These are phyloP conservation scores for Coniella lustricola DNA, from an alignment of 2,329 filamentous ascomycete species.

Conservation along the genomic window DNA sequence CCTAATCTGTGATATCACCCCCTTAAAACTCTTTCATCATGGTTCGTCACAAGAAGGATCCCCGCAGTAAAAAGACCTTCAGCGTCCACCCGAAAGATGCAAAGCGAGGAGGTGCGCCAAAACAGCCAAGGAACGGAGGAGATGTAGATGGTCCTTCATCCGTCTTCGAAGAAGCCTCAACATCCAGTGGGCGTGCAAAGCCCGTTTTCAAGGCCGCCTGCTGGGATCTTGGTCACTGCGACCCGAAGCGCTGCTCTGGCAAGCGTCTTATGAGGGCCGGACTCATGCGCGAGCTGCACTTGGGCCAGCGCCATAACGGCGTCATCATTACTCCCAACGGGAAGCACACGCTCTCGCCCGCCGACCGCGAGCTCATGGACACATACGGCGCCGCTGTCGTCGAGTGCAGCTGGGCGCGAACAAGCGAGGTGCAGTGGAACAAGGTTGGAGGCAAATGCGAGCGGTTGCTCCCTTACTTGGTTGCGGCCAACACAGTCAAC, in stretches of 20 bases:
- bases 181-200: slow-evolving; percentile 24
- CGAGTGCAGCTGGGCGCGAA: slow-evolving; percentile 93
- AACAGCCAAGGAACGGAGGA: slow-evolving; percentile 30
- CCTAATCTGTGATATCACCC: not conserved
- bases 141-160: slow-evolving; percentile 15
- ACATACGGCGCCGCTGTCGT: slow-evolving; percentile 91
- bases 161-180: slow-evolving; percentile 19
- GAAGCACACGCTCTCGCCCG: slow-evolving; percentile 74
- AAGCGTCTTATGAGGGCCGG: slow-evolving; percentile 90
- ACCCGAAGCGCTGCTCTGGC: slow-evolving; percentile 91
- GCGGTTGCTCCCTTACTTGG: slow-evolving; percentile 83
- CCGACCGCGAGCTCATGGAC: slow-evolving; percentile 74
- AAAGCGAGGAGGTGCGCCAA: slow-evolving; percentile 23
- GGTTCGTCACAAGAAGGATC: slow-evolving; percentile 96
- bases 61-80: slow-evolving; percentile 27
- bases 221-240: slow-evolving; percentile 97
- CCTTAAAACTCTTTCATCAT: slow-evolving; percentile 38
- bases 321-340: slow-evolving; percentile 95
- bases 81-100: slow-evolving; percentile 30
- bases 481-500: slow-evolving; percentile 94
- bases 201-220: slow-evolving; percentile 83
- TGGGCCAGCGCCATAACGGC: slow-evolving; percentile 86
- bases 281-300: slow-evolving; percentile 84
- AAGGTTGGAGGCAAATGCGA: slow-evolving; percentile 93
- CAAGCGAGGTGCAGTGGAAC: slow-evolving; percentile 82